Evolutionary conservation across 352 stramenopile genomes (phyloP), one percentile per base, ranked within the genome.

Genomic region (Aphanomyces euteiches): DNA sequence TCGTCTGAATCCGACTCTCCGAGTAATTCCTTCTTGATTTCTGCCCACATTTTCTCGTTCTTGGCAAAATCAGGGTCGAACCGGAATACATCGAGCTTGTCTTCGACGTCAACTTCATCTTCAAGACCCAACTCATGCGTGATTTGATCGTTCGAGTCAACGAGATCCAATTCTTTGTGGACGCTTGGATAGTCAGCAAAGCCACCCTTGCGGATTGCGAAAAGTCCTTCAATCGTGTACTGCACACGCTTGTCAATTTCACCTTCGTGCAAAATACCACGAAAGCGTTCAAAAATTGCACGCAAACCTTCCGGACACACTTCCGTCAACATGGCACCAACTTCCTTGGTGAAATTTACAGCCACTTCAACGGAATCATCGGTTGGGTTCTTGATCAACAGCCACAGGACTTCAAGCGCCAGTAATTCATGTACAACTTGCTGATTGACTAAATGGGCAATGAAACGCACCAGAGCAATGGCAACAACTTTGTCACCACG

Each of bases 391-490:
- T 97, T 92, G 21, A 99, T 78, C 39, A 99, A 77, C 28, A 99
- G 77, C 21, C 92, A 98, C 6, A 99, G 77, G 72, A 99, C 86
- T 78, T 99, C 94, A 15, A 99, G 87, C 37, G 97, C 93, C 8
- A 99, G 74, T 37, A 99, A 73, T 78, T 99, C 97, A 74, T 99
- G 96, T 8, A 97, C 92, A 6, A 99, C 89, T 58, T 98, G 92
- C 74, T 99, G 98, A 78, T 99, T 99, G 48, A 99, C 97, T 7
- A 99, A 82, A 78, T 99, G 97, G 15, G 95, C 97, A 47, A 99
- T 96, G 75, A 99, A 99, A 5, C 96, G 89, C 45, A 97, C 92
- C 5, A 98, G 84, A 5, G 96, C 95, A 19, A 98, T 97, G 7
- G 96, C 96, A 0, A 95, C 82, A 6, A 97, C 88, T 74, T 99